Conservation (phyloP, 192 early-diverging fungal species). For the Paraglomus occultum region DNA sequence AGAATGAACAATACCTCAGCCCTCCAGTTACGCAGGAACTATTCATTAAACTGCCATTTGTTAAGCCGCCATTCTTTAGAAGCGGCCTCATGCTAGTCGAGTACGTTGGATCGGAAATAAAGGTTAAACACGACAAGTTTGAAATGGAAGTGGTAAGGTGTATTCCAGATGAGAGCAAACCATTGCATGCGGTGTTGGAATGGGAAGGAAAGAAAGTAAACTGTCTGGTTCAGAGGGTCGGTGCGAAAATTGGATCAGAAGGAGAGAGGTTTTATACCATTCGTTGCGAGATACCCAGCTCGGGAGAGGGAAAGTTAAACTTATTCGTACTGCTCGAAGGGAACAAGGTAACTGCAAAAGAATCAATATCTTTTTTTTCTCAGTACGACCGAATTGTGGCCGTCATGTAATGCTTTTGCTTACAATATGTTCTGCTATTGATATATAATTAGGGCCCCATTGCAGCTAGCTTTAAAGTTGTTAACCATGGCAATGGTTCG, state of each 20-base stretch:
- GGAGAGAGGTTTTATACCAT: slow-evolving; percentile 1
- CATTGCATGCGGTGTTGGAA: slow-evolving; percentile 13
- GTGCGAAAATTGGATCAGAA: background rate
- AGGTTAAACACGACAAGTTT: background rate
- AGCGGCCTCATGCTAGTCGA: background rate
- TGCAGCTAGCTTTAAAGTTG: background rate
- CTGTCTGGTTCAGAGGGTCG: slow-evolving; percentile 15
- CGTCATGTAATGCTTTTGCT: background rate
- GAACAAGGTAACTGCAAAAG: background rate
- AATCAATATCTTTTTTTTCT: background rate
- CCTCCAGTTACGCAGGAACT: slow-evolving; percentile 35
- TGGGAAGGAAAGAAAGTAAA: slow-evolving; percentile 3
- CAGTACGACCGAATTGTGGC: background rate
- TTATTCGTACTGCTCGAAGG: slow-evolving; percentile 19
- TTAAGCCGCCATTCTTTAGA: slow-evolving; percentile 19
- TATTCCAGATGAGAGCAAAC: slow-evolving; percentile 23
- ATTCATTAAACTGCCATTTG: slow-evolving; percentile 9
- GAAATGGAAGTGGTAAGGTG: slow-evolving; percentile 8
- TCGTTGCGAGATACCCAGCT: background rate
- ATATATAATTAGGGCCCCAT: slow-evolving; percentile 14
- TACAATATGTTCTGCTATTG: no score
- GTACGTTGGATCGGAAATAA: background rate
- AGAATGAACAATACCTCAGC: slow-evolving; percentile 48
- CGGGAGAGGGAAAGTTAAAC: slow-evolving; percentile 17
- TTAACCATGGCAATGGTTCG: background rate